These are phyloP conservation scores for Pythium rishiriense DNA, from an alignment of 352 stramenopile species.

Conservation along the genomic window DNA sequence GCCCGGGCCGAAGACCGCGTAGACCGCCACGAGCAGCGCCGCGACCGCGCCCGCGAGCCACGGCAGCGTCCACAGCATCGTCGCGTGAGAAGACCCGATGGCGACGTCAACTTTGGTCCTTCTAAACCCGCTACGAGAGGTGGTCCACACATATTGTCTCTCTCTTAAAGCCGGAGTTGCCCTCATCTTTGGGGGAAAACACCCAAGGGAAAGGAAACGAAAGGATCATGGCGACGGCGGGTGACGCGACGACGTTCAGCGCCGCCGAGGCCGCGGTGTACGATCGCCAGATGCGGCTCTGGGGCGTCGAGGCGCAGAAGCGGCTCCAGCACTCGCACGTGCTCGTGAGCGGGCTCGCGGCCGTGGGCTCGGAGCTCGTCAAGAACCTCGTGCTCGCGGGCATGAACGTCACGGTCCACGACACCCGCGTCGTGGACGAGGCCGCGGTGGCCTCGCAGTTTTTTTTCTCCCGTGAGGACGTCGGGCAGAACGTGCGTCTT, in stretches of 20 bases:
- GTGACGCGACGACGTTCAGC: conserved; percentile 47
- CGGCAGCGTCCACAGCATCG: conserved; percentile 30
- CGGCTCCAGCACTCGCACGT: conserved; percentile 88
- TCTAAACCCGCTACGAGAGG: conserved; percentile 7
- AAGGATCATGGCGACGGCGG: conserved; percentile 13
- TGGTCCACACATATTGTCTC: neutral
- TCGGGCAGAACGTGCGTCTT: conserved; percentile 85
- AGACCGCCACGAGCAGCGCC: conserved; percentile 31
- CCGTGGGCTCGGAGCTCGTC: conserved; percentile 91
- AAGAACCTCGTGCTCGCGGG: conserved; percentile 98
- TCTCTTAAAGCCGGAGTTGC: neutral
- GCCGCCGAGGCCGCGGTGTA: conserved; percentile 94
- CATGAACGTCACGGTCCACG: conserved; percentile 93
- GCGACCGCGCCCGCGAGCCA: conserved; percentile 23
- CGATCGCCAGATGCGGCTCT: conserved; percentile 98
- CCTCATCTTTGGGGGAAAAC: no score
- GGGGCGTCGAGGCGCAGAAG: conserved; percentile 96
- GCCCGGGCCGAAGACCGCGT: conserved; percentile 52
- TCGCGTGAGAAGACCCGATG: conserved; percentile 1
- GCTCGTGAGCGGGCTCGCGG: conserved; percentile 84
- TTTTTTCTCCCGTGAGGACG: conserved; percentile 69
- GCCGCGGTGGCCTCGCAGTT: conserved; percentile 77
- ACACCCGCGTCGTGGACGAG: conserved; percentile 57
- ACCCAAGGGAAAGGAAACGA: neutral
- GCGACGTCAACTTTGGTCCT: conserved; percentile 4